Evolutionary conservation across 1,139 yeast genomes (phyloP), one percentile per base, ranked within the genome.

Genomic region (Geotrichum europaeum): DNA sequence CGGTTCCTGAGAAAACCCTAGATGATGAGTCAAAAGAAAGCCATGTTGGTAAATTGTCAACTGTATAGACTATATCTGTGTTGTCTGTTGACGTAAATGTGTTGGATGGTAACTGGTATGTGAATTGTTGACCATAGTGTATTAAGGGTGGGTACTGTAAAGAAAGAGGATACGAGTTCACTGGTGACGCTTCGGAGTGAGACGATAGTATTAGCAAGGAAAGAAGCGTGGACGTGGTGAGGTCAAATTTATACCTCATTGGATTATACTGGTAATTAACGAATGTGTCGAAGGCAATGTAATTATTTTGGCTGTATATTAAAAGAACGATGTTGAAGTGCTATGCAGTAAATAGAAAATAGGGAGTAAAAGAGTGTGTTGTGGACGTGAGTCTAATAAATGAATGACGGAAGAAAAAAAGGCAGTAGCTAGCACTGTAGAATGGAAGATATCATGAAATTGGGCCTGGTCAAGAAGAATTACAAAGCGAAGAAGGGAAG

Each of bases 61-160:
- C 87, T 7, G 81, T 68, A 72, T 89, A 90, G 4, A 75, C 64
- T 32, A 90, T 79, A 28, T 75, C 73, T 49, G 79, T 71, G 9
- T 70, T 65, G 15, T 64, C 63, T 5, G 75, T 68, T 3, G 89
- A 81, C 64, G 81, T 78, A 72, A 83, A 91, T 3, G 99, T 92
- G 66, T 85, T 84, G 62, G 81, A 77, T 57, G 92, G 86, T 60
- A 94, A 76, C 52, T 85, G 81, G 74, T 89, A 94, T n/a, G 76
- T 66, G 75, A 87, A 94, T 1, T 73, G 69, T 65, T 83, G 77
- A 65, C 84, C 83, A 20, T 84, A 82, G 62, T 96, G 80, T 4
- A 96, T 97, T 13, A 94, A 89, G 47, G 91, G 87, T 20, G 98
- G 98, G 49, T 85, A 79, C 74, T 94, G 99, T 70, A 56, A 7